Conservation (phyloP, 2,329 filamentous ascomycete species). For the Phymatotrichopsis omnivora region DNA sequence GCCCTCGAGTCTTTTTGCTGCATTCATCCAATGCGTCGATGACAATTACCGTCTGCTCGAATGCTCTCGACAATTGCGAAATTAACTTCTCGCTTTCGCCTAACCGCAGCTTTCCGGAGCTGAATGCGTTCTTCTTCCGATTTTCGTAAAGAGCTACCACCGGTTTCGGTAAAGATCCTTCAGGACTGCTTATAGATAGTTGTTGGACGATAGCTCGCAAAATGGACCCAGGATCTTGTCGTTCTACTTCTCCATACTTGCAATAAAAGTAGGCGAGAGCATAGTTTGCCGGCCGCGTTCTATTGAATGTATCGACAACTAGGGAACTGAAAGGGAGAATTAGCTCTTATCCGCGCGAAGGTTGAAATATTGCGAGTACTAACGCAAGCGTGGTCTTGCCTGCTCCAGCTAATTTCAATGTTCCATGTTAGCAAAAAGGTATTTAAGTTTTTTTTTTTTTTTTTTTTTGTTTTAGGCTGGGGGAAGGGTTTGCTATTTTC, state of each 20-base stretch:
- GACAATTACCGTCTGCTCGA: constrained; percentile 11
- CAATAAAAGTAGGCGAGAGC: constrained; percentile 36
- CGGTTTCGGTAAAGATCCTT: constrained; percentile 11
- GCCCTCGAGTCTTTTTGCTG: background rate
- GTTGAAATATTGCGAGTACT: constrained; percentile 25
- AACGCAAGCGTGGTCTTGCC: constrained; percentile 34
- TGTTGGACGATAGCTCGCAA: constrained; percentile 31
- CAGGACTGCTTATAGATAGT: constrained; percentile 10
- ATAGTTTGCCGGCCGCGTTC: constrained; percentile 20
- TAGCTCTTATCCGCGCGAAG: background rate
- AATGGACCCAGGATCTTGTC: constrained; percentile 31
- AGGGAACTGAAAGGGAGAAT: background rate
- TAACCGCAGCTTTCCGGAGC: background rate
- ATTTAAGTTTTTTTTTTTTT: no score
- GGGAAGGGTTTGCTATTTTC: no score
- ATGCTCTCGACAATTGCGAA: constrained; percentile 2
- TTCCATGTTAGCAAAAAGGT: constrained; percentile 28
- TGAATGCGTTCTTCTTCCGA: constrained; percentile 4
- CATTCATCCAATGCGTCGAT: constrained; percentile 21
- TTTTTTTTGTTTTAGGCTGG: no score
- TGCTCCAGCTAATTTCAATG: constrained; percentile 22
- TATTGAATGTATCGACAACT: constrained; percentile 16
- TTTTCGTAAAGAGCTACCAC: constrained; percentile 14
- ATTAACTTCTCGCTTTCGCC: constrained; percentile 5
- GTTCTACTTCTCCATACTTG: constrained; percentile 27